phyloP scores from a whole-genome alignment of 164 flowering plant genomes.

The Vitis rupestris region DNA sequence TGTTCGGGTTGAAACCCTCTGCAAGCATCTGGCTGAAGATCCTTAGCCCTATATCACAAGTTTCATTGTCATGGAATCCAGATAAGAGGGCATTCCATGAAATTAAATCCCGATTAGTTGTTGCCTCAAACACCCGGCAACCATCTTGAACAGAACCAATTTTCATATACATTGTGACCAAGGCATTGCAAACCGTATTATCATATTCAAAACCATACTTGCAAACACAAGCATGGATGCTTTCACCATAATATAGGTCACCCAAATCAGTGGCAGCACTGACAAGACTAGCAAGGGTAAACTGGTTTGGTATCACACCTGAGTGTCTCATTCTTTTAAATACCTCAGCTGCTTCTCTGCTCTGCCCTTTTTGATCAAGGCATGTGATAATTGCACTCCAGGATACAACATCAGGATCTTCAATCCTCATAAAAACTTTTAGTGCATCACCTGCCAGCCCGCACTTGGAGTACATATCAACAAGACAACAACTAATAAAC shows the following conservation, averaged over 20 bases:
- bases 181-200: conserved; percentile 38
- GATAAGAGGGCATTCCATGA: conserved; percentile 58
- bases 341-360: conserved; percentile 27
- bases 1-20: conserved; percentile 43
- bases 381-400: conserved; percentile 52
- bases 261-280: conserved; percentile 36
- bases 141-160: conserved; percentile 39
- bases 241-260: conserved; percentile 28
- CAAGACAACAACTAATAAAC: conserved; percentile 37
- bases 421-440: conserved; percentile 35
- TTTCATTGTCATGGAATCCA: conserved; percentile 39
- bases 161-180: conserved; percentile 53
- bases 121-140: conserved; percentile 31
- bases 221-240: conserved; percentile 43
- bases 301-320: conserved; percentile 44
- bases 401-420: conserved; percentile 46
- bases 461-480: conserved; percentile 59
- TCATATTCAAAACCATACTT: conserved; percentile 37
- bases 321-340: conserved; percentile 29
- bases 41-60: conserved; percentile 25
- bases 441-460: conserved; percentile 42
- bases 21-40: conserved; percentile 40
- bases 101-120: conserved; percentile 31
- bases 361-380: conserved; percentile 40
- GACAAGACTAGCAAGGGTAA: conserved; percentile 45